A percentile compares a stretch with the other conserved stretches of the same genome.
phyloP scores from a whole-genome alignment of 1,139 yeast species.

The Geotrichum aggregatum region DNA sequence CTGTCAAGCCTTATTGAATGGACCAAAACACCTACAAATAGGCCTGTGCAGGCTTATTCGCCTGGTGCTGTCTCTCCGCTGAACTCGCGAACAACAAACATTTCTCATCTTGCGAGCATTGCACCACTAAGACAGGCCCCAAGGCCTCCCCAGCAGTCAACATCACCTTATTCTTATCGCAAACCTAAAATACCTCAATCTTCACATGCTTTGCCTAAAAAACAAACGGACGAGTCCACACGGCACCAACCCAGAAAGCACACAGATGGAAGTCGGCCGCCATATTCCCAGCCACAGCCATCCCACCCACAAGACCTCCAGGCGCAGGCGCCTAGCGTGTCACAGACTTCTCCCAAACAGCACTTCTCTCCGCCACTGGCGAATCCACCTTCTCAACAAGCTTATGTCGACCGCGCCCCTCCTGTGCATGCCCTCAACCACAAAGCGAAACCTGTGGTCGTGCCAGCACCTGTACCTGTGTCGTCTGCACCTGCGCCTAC shows the following conservation, averaged over 20 bases:
- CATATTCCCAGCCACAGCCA: neutral
- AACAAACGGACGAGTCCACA: conserved; percentile 6
- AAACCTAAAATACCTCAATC: neutral
- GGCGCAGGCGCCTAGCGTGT: too few species aligned
- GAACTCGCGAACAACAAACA: conserved; percentile 26
- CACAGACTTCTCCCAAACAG: too few species aligned
- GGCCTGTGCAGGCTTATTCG: conserved; percentile 12
- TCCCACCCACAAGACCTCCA: neutral
- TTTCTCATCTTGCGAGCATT: conserved; percentile 30
- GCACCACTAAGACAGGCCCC: conserved; percentile 35
- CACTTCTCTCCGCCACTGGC: neutral
- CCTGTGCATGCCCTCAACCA: conserved; percentile 24
- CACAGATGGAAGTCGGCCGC: too few species aligned
- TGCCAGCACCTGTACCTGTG: neutral
- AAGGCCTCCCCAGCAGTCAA: conserved; percentile 5
- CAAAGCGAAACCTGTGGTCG: conserved; percentile 12
- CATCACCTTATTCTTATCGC: neutral
- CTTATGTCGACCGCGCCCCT: neutral
- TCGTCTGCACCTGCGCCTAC: neutral
- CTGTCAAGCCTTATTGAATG: conserved; percentile 32
- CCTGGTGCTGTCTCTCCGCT: conserved; percentile 4
- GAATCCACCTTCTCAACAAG: conserved; percentile 5
- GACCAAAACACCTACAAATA: conserved; percentile 32
- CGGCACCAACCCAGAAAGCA: neutral
- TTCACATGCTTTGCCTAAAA: neutral